Conservation (phyloP, 192 early-diverging fungal genomes). For the Irineochytrium annulatum region DNA sequence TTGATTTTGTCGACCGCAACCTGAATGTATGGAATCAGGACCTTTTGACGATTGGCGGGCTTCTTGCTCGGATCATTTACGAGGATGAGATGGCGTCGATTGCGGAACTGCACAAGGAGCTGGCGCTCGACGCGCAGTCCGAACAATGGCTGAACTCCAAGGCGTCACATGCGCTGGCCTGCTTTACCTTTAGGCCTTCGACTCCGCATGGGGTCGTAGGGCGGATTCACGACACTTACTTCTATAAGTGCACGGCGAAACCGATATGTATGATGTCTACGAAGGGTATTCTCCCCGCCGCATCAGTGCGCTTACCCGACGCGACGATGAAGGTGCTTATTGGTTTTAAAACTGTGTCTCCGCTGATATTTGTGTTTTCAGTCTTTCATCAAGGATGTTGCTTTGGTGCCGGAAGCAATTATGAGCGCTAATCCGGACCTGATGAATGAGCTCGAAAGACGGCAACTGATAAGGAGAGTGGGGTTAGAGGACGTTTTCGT, state of each 20-base stretch:
- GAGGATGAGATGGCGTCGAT: slow-evolving; percentile 72
- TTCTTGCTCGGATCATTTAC: slow-evolving; percentile 69
- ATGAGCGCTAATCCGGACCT: slow-evolving; percentile 52
- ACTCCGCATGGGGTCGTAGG: slow-evolving; percentile 70
- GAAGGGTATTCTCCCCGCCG: slow-evolving; percentile 52
- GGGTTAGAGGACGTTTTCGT: slow-evolving; percentile 59
- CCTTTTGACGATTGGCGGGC: slow-evolving; percentile 67
- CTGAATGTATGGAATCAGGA: slow-evolving; percentile 80
- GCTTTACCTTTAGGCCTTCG: slow-evolving; percentile 65
- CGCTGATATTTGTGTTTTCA: too few relatives aligned
- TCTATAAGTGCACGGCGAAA: slow-evolving; percentile 45
- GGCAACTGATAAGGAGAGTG: slow-evolving; percentile 46
- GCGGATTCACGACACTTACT: slow-evolving; percentile 50
- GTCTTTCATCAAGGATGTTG: slow-evolving; percentile 68
- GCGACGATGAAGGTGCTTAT: slow-evolving; percentile 36
- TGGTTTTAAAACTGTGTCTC: too few relatives aligned
- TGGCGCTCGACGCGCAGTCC: slow-evolving; percentile 44
- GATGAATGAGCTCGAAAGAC: slow-evolving; percentile 46
- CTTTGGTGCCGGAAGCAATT: slow-evolving; percentile 51
- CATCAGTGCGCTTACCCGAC: slow-evolving; percentile 61
- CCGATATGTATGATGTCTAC: slow-evolving; percentile 63
- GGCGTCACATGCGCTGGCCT: slow-evolving; percentile 60
- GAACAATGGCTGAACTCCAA: slow-evolving; percentile 58
- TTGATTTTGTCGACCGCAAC: slow-evolving; percentile 83
- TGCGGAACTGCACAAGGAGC: slow-evolving; percentile 31